Conservation (phyloP, 768 basidiomycete genomes). For the Coprinopsis marcescibilis region DNA sequence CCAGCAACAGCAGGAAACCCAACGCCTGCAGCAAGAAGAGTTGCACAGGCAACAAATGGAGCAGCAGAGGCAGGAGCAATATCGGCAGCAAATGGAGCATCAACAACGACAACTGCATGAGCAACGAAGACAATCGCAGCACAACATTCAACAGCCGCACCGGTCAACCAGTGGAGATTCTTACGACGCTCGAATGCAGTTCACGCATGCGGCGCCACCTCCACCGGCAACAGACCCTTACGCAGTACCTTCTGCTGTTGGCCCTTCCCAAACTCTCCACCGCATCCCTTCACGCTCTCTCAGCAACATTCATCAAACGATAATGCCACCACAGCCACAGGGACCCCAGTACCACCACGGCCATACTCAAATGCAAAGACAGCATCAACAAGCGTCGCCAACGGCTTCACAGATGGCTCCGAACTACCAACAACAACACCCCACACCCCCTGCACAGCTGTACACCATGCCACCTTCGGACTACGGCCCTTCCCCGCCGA, state of each 20-base stretch:
- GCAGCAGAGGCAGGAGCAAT: conserved; percentile 12
- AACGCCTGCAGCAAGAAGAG: conserved; percentile 15
- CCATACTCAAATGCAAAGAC: background rate
- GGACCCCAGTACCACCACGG: conserved; percentile 12
- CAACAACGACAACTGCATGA: conserved; percentile 16
- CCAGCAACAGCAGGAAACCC: conserved; percentile 16
- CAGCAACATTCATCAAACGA: conserved; percentile 17
- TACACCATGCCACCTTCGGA: conserved; percentile 22
- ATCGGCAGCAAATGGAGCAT: conserved; percentile 15
- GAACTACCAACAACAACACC: conserved; percentile 10
- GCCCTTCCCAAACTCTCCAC: conserved; percentile 10
- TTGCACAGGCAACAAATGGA: conserved; percentile 17
- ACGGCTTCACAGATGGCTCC: conserved; percentile 6
- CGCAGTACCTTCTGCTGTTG: background rate
- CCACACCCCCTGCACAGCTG: conserved; percentile 15
- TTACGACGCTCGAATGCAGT: too few relatives aligned
- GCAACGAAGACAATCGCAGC: conserved; percentile 12
- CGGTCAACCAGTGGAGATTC: background rate
- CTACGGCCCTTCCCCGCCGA: conserved; percentile 12
- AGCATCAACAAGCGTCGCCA: conserved; percentile 12
- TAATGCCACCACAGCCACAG: conserved; percentile 6
- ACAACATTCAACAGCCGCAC: background rate
- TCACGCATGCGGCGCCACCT: background rate
- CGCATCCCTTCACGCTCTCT: conserved; percentile 14
- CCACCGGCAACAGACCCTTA: background rate